These are phyloP conservation scores for Senna tora DNA, from an alignment of 306 rosid genomes.

Conservation along the genomic window DNA sequence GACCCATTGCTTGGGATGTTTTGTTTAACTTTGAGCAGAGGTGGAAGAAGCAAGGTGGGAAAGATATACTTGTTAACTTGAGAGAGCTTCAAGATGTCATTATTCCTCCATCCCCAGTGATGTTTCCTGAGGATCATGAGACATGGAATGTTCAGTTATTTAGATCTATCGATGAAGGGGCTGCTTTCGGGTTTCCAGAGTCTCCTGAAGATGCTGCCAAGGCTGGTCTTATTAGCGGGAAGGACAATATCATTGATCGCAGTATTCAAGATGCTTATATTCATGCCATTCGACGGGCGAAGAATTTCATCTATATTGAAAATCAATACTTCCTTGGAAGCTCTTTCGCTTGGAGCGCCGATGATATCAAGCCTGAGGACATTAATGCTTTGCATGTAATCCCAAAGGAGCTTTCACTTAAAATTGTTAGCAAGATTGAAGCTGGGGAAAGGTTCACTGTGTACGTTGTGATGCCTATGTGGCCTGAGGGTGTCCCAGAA, in stretches of 20 bases:
- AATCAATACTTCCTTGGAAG: conserved; percentile 84
- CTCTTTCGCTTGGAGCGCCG: conserved; percentile 58
- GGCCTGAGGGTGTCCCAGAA: conserved; percentile 82
- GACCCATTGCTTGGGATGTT: conserved; percentile 83
- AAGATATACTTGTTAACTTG: conserved; percentile 57
- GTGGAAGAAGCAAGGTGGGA: conserved; percentile 82
- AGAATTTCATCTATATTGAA: conserved; percentile 70
- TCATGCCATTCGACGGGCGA: conserved; percentile 73
- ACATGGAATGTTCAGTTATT: conserved; percentile 80
- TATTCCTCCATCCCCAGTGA: conserved; percentile 72
- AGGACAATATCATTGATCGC: conserved; percentile 72
- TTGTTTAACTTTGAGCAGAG: conserved; percentile 77
- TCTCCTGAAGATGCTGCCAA: conserved; percentile 76
- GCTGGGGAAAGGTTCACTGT: conserved; percentile 73
- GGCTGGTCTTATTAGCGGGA: conserved; percentile 76
- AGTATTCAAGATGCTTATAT: conserved; percentile 80
- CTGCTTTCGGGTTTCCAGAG: conserved; percentile 81
- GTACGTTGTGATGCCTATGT: conserved; percentile 73
- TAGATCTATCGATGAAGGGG: conserved; percentile 81
- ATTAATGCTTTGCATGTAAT: conserved; percentile 68
- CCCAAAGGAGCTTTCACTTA: conserved; percentile 75
- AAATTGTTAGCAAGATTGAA: conserved; percentile 72
- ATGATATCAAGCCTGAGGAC: conserved; percentile 65
- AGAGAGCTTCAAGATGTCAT: conserved; percentile 65
- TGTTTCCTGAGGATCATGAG: conserved; percentile 63